Base-by-base conservation (phyloP, 768 basidiomycete genomes). In the Amanita exitialis region DNA sequence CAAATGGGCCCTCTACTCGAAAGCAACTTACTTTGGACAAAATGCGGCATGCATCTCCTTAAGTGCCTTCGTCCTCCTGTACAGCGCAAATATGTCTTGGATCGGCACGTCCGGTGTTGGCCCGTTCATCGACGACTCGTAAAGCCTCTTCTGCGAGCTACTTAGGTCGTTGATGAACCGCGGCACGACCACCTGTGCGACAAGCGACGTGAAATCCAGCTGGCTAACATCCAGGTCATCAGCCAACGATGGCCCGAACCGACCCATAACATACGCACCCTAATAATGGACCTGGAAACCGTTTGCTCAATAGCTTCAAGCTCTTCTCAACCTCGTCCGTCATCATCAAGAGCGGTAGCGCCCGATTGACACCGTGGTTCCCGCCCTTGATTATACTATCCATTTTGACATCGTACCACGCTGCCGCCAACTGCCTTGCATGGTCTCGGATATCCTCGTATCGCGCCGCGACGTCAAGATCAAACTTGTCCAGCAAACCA, bases 241-340 rank as follows among this genome's bases (percentile, higher is more conserved):
- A 12, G 48, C 27, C 10, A 23, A 48, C 28, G 21, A 46, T 15
- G 43, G 53, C 47, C 51, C 28, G 44, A 36, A 35, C 38, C 15
- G 38, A 2, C 25, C 32, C 28, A 12, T 34, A 20, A 25, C n/a
- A 49, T 27, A 47, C 79, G 27, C 61, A 93, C 89, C 82, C 86
- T 28, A 93, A 72, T 18, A 97, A 63, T 28, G 90, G 86, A 50
- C 88, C 80, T 0, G 83, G 80, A 67, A 95, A 99, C 52, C 85
- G 79, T 64, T 92, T 91, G 64, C 93, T 87, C 30, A 95, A 72
- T 21, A 75, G 68, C 65, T 94, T 93, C 15, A 87, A 80, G 34
- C 74, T 69, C 64, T 91, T 95, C 73, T 95, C 91, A 2, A 96
- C 68, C 68, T 95, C 94, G 43, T 87, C 85, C 3, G 89, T 90